A percentile compares a stretch with the other conserved stretches of the same genome.
Conservation (phyloP, 1,139 yeast genomes). For the Chernovozyma aurita region DNA sequence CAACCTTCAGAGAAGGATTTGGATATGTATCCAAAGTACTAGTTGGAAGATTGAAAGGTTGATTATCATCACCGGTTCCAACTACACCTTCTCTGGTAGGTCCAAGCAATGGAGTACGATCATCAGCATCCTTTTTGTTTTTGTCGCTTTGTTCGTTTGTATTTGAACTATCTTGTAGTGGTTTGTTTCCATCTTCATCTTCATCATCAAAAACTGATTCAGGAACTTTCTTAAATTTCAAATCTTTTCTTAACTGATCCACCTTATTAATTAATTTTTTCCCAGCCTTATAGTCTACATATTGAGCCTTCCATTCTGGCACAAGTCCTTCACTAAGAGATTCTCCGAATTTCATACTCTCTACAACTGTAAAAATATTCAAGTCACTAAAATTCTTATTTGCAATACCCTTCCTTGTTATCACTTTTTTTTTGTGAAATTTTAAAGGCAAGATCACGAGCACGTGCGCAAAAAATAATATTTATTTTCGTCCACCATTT, state of each 20-base stretch:
- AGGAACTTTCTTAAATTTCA: background rate
- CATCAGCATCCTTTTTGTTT: conserved; percentile 6
- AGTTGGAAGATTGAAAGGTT: background rate
- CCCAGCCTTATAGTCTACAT: conserved; percentile 65
- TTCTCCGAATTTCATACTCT: conserved; percentile 56
- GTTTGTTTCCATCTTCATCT: background rate
- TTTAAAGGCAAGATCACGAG: background rate
- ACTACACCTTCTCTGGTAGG: conserved; percentile 10
- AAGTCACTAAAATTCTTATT: no score
- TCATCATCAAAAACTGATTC: background rate
- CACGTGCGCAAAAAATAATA: background rate
- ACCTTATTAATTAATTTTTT: conserved; percentile 34
- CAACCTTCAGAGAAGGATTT: background rate
- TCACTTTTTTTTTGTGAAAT: background rate
- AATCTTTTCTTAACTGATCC: conserved; percentile 9
- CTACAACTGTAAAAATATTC: no score
- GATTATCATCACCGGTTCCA: background rate
- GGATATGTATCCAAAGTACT: background rate
- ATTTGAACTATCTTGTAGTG: background rate
- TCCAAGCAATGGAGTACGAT: conserved; percentile 25
- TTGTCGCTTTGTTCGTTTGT: background rate
- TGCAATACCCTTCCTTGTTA: no score
- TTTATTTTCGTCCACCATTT: no score
- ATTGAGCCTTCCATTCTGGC: conserved; percentile 86
- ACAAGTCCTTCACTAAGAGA: conserved; percentile 57